These are phyloP conservation scores for Monosiga brevicollis DNA, from an alignment of 78 protist genomes.

Conservation along the genomic window DNA sequence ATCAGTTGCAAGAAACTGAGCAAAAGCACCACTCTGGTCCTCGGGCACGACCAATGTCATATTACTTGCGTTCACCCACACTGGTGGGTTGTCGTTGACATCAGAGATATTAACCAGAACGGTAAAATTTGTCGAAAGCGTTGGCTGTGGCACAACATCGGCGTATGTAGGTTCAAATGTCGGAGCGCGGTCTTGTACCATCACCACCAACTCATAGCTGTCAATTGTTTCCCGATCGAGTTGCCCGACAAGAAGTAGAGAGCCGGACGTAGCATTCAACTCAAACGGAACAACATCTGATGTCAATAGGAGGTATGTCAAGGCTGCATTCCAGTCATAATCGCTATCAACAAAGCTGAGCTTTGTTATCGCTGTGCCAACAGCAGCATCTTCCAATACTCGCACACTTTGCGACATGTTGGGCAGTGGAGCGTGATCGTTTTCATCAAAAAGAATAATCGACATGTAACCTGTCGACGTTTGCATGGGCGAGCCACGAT, in stretches of 20 bases:
- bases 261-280: background rate
- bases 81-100: background rate
- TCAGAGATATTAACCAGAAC: background rate
- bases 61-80: background rate
- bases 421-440: background rate
- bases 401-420: background rate
- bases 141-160: background rate
- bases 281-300: background rate
- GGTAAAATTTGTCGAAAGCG: background rate
- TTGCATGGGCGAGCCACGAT: background rate
- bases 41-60: background rate
- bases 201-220: too few relatives aligned
- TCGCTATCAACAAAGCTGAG: background rate
- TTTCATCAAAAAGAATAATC: background rate
- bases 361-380: background rate
- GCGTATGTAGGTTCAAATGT: too few relatives aligned
- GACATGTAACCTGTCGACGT: background rate
- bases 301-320: background rate
- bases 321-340: background rate
- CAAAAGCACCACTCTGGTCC: background rate
- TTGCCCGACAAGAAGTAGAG: background rate
- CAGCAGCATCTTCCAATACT: background rate
- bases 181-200: too few relatives aligned
- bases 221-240: background rate
- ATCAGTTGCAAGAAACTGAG: background rate